Evolutionary conservation across 345 rosid species (phyloP).

Genomic region (Draba incana): DNA sequence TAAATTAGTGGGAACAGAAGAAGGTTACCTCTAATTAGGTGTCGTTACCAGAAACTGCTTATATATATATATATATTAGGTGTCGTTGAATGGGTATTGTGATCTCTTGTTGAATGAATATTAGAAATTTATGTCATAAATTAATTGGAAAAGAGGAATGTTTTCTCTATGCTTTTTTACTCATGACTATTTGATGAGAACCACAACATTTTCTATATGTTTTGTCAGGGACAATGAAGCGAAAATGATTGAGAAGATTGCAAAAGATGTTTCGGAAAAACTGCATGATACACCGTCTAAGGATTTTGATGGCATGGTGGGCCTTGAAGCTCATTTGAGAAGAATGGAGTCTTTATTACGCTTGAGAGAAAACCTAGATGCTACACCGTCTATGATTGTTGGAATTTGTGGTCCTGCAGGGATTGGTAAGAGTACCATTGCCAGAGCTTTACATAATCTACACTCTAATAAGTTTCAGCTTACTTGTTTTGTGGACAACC

Average conservation of each 20-base stretch:
- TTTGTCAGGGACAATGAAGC: conserved; percentile 7
- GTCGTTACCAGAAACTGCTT: no score
- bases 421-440: conserved; percentile 13
- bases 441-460: not conserved
- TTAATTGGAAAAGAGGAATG: not conserved
- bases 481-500: not conserved
- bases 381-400: not conserved
- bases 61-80: no score
- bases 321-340: not conserved
- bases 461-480: not conserved
- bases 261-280: not conserved
- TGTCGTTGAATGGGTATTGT: not conserved
- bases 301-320: conserved; percentile 19
- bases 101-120: not conserved
- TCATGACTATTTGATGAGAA: not conserved
- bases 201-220: no score
- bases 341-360: not conserved
- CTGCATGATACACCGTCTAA: not conserved
- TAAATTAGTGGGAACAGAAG: no score
- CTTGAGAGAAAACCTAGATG: not conserved
- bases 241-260: not conserved
- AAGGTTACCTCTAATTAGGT: no score
- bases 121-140: no score
- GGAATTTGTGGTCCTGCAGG: conserved; percentile 6
- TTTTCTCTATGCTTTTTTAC: not conserved